Conservation (phyloP, 2,329 filamentous ascomycete genomes). For the Trichoderma harzianum region DNA sequence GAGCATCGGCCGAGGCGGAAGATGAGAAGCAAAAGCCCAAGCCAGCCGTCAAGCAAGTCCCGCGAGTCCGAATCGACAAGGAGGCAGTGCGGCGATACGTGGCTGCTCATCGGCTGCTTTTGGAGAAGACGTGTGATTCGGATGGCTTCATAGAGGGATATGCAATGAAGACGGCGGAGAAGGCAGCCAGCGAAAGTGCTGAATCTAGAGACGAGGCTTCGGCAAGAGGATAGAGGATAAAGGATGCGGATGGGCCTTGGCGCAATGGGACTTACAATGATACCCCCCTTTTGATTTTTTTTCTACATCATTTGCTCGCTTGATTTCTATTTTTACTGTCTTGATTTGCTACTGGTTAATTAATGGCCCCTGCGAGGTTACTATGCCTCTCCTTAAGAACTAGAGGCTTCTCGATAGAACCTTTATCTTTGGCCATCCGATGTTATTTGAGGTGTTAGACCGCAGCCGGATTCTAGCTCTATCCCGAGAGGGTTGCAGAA, state of each 20-base stretch:
- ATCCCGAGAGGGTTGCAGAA: neutral
- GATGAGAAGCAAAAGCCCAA: constrained; percentile 30
- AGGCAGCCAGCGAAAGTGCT: constrained; percentile 33
- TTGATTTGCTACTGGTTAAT: neutral
- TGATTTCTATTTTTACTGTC: neutral
- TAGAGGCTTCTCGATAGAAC: neutral
- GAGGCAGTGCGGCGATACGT: constrained; percentile 64
- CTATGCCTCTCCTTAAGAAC: neutral
- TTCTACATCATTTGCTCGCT: neutral
- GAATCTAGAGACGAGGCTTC: constrained; percentile 22
- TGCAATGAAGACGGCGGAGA: constrained; percentile 44
- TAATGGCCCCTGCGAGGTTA: neutral
- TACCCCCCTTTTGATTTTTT: constrained; percentile 12
- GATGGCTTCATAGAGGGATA: constrained; percentile 71
- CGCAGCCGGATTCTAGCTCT: neutral
- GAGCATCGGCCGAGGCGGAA: constrained; percentile 19
- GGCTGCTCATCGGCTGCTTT: constrained; percentile 55
- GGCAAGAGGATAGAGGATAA: neutral
- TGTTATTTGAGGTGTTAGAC: neutral
- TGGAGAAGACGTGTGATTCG: constrained; percentile 67
- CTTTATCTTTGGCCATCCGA: neutral
- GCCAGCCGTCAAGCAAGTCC: constrained; percentile 33
- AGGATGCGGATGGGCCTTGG: neutral
- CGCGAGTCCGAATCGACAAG: constrained; percentile 52
- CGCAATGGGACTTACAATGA: constrained; percentile 16